Evolutionary conservation across 192 early-diverging fungal species (phyloP).

Genomic region (Rhizophlyctis rosea): DNA sequence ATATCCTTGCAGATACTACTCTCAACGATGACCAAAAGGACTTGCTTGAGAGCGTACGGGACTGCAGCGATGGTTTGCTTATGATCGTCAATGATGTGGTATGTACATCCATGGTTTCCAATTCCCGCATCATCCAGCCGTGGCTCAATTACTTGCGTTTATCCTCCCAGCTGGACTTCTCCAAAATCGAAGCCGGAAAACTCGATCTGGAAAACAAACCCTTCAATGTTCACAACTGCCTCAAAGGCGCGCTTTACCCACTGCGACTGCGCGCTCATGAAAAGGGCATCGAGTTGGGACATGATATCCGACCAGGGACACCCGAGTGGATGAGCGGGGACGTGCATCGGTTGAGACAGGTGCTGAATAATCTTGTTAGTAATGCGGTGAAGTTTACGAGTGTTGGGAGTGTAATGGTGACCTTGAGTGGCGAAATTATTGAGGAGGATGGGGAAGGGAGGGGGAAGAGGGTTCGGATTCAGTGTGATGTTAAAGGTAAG

Average conservation of each 20-base stretch:
- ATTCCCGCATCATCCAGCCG: too few species aligned
- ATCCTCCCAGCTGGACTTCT: slow-evolving; percentile 19
- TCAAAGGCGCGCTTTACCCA: slow-evolving; percentile 9
- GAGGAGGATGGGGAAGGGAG: slow-evolving; percentile 22
- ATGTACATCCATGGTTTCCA: too few species aligned
- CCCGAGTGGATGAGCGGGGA: slow-evolving; percentile 42
- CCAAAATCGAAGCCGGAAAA: slow-evolving; percentile 27
- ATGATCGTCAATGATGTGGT: slow-evolving; percentile 30
- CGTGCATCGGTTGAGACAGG: slow-evolving; percentile 50
- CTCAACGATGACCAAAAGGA: slow-evolving; percentile 23
- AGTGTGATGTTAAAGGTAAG: neutral
- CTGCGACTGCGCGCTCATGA: slow-evolving; percentile 7
- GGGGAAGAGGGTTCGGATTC: neutral
- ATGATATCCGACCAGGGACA: slow-evolving; percentile 4
- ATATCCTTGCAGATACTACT: slow-evolving; percentile 13
- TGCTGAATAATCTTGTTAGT: slow-evolving; percentile 50
- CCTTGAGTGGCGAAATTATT: slow-evolving; percentile 31
- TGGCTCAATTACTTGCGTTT: too few species aligned
- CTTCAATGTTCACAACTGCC: slow-evolving; percentile 19
- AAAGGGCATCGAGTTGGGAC: slow-evolving; percentile 18
- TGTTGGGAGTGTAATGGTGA: slow-evolving; percentile 35
- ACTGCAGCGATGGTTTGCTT: slow-evolving; percentile 28
- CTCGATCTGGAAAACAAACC: slow-evolving; percentile 17
- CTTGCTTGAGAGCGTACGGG: slow-evolving; percentile 12
- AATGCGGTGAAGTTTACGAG: slow-evolving; percentile 58